A percentile compares a stretch with the other conserved stretches of the same genome.
phyloP scores from a whole-genome alignment of 106 monocot species.

The Narthecium ossifragum region DNA sequence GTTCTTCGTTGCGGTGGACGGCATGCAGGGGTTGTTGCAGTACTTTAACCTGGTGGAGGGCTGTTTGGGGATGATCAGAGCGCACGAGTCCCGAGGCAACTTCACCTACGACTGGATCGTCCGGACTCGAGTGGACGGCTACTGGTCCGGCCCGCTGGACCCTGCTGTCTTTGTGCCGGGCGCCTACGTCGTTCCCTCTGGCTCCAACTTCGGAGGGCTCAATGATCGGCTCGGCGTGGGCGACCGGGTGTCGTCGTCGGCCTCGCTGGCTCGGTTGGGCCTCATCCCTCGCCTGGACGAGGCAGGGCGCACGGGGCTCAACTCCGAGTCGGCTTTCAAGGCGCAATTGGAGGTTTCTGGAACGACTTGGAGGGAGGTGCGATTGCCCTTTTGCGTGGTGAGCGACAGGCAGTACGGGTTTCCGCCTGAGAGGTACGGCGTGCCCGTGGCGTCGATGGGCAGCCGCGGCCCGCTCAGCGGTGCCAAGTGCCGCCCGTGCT shows the following conservation, averaged over 20 bases:
- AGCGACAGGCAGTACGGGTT: conserved; percentile 62
- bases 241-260: conserved; percentile 28
- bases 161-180: conserved; percentile 15
- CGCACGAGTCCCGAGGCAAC: conserved; percentile 35
- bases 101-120: conserved; percentile 69
- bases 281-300: conserved; percentile 41
- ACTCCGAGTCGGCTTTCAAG: conserved; percentile 73
- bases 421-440: conserved; percentile 60
- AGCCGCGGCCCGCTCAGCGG: conserved; percentile 79
- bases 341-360: conserved; percentile 38
- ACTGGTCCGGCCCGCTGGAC: conserved; percentile 52
- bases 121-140: conserved; percentile 79
- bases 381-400: conserved; percentile 61
- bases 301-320: conserved; percentile 36
- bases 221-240: conserved; percentile 84
- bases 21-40: conserved; percentile 72
- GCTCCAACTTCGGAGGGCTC: conserved; percentile 60
- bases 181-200: conserved; percentile 54
- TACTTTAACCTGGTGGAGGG: conserved; percentile 82
- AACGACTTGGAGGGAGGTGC: conserved; percentile 1
- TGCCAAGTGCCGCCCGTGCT: conserved; percentile 86
- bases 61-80: conserved; percentile 46
- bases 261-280: conserved; percentile 58
- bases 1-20: too few species aligned
- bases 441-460: conserved; percentile 68